Evolutionary conservation across 2,329 filamentous ascomycete species (phyloP).

Genomic region (Nigrospora oryzae): DNA sequence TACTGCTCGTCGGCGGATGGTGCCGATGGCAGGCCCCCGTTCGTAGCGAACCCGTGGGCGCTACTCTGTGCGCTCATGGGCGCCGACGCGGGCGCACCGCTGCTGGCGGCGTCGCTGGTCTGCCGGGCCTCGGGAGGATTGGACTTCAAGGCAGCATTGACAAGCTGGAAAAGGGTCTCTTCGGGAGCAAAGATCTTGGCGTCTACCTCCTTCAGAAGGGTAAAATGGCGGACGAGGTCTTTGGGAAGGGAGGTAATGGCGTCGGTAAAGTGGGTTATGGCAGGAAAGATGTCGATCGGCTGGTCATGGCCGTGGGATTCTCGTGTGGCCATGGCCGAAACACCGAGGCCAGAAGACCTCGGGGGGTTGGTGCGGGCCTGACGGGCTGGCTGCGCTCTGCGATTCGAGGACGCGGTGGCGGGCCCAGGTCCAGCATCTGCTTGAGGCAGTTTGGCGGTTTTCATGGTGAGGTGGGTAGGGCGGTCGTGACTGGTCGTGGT

Average conservation of each 20-base stretch:
- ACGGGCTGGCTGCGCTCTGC: constrained; percentile 55
- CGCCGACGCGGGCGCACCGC: constrained; percentile 31
- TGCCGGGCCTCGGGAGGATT: constrained; percentile 36
- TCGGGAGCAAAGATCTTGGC: constrained; percentile 90
- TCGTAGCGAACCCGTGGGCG: constrained; percentile 29
- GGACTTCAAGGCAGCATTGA: constrained; percentile 53
- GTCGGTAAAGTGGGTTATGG: constrained; percentile 74
- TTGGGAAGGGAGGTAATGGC: constrained; percentile 86
- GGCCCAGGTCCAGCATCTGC: constrained; percentile 21
- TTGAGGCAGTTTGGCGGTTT: constrained; percentile 40
- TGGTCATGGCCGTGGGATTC: constrained; percentile 42
- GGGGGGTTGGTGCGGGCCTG: constrained; percentile 58
- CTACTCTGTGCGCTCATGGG: constrained; percentile 43
- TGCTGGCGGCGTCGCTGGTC: constrained; percentile 34
- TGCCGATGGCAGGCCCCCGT: constrained; percentile 25
- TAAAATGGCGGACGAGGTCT: constrained; percentile 93
- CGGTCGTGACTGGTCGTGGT: too few relatives aligned
- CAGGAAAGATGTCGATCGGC: constrained; percentile 59
- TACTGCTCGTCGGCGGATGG: constrained; percentile 34
- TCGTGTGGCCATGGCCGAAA: constrained; percentile 32
- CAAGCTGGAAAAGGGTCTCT: constrained; percentile 68
- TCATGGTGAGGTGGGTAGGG: constrained; percentile 31
- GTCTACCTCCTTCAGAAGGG: constrained; percentile 93
- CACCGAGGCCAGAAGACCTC: constrained; percentile 36
- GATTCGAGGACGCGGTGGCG: constrained; percentile 36